These are phyloP conservation scores for Aphanomyces invadans DNA, from an alignment of 352 stramenopile species.

Conservation along the genomic window DNA sequence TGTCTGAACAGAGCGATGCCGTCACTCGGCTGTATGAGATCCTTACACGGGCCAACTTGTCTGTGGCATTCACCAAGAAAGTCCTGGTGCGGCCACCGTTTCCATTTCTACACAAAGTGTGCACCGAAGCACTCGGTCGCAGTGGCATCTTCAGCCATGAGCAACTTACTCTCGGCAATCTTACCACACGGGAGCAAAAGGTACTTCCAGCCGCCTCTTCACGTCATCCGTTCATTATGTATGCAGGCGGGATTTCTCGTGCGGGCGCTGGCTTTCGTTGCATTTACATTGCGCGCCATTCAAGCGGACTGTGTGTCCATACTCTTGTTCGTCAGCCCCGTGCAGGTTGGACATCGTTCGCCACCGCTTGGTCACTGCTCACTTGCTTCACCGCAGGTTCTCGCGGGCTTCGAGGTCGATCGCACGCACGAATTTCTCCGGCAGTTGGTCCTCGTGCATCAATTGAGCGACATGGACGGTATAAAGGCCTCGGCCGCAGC, in stretches of 20 bases:
- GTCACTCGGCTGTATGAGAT: background rate
- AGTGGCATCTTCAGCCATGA: conserved; percentile 58
- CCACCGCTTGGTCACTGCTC: background rate
- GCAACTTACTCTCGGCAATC: conserved; percentile 51
- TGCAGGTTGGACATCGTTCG: conserved; percentile 39
- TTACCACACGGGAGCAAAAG: conserved; percentile 70
- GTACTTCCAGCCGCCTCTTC: conserved; percentile 25
- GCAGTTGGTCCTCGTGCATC: conserved; percentile 60
- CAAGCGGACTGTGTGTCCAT: conserved; percentile 48
- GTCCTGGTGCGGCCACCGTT: conserved; percentile 66
- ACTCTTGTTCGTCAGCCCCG: conserved; percentile 68
- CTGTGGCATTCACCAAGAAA: conserved; percentile 44
- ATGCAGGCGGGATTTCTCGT: conserved; percentile 64
- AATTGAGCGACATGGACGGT: conserved; percentile 35
- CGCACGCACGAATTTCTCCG: conserved; percentile 69
- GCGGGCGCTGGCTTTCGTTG: conserved; percentile 64
- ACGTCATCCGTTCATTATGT: conserved; percentile 3
- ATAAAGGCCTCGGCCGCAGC: conserved; percentile 50
- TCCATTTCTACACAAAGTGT: conserved; percentile 74
- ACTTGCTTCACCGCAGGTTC: conserved; percentile 20
- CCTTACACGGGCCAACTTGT: background rate
- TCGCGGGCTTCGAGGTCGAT: conserved; percentile 53
- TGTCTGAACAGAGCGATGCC: background rate
- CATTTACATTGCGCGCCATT: conserved; percentile 40
- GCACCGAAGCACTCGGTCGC: conserved; percentile 51